Evolutionary conservation across 2,329 filamentous ascomycete genomes (phyloP).

Genomic region (Penicillium olsonii): DNA sequence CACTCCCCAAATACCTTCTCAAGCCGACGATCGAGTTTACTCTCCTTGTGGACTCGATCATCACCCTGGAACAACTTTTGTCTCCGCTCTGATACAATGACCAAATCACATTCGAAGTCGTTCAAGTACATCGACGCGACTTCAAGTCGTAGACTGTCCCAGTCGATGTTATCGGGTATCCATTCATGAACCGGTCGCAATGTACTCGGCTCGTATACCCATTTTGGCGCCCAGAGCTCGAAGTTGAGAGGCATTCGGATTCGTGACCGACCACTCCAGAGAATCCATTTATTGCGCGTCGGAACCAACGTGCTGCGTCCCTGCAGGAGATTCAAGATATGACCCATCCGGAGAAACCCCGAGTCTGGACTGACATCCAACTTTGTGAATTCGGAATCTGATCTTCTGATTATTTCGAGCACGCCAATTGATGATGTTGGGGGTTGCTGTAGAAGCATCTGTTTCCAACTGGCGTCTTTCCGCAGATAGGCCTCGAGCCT

Average conservation of each 20-base stretch:
- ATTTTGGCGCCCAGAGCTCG: constrained; percentile 7
- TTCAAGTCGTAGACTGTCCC: constrained; percentile 11
- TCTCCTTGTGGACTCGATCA: constrained; percentile 6
- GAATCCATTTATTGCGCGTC: constrained; percentile 11
- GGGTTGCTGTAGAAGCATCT: constrained; percentile 9
- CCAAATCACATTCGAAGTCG: constrained; percentile 8
- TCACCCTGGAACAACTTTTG: constrained; percentile 6
- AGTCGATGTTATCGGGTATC: constrained; percentile 8
- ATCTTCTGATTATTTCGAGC: constrained; percentile 10
- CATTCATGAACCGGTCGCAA: constrained; percentile 3
- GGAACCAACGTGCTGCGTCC: constrained; percentile 6
- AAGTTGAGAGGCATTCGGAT: constrained; percentile 7
- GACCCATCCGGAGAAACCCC: constrained; percentile 2
- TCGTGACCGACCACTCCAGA: constrained; percentile 9
- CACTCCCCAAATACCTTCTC: background rate
- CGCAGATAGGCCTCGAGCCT: constrained; percentile 2
- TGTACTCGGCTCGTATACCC: constrained; percentile 7
- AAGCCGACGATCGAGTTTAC: constrained; percentile 6
- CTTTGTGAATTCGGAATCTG: constrained; percentile 8
- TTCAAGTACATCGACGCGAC: constrained; percentile 10
- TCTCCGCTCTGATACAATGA: constrained; percentile 9
- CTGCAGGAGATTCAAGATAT: constrained; percentile 3
- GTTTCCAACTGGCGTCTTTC: constrained; percentile 9
- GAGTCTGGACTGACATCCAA: background rate
- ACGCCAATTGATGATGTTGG: constrained; percentile 9